Conservation (phyloP, 768 basidiomycete species). For the Pleurotus tuoliensis region DNA sequence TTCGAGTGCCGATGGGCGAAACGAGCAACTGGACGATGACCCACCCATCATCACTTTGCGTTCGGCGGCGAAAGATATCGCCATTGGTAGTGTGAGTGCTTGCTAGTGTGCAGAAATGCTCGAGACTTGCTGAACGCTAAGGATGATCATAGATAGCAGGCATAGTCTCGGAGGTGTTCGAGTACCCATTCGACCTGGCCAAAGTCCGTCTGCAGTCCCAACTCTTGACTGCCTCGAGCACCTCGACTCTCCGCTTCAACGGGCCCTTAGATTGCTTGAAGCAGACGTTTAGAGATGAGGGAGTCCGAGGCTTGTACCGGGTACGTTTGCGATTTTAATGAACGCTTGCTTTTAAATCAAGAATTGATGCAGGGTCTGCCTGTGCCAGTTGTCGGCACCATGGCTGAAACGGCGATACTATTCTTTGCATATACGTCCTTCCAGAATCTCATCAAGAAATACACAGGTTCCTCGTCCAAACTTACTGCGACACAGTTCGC, state of each 20-base stretch:
- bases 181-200: slow-evolving; percentile 93
- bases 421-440: slow-evolving; percentile 84
- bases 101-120: neutral
- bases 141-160: slow-evolving; percentile 65
- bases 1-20: slow-evolving; percentile 15
- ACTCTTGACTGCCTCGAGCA: slow-evolving; percentile 61
- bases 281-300: slow-evolving; percentile 80
- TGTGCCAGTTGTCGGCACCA: slow-evolving; percentile 87
- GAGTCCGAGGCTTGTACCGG: slow-evolving; percentile 80
- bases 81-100: slow-evolving; percentile 53
- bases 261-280: slow-evolving; percentile 87
- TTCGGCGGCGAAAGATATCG: slow-evolving; percentile 42
- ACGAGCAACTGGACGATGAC: slow-evolving; percentile 11
- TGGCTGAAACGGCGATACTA: slow-evolving; percentile 86
- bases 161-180: slow-evolving; percentile 77
- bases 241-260: slow-evolving; percentile 51
- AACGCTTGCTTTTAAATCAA: too few species aligned
- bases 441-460: slow-evolving; percentile 53
- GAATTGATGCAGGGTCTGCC: slow-evolving; percentile 66
- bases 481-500: slow-evolving; percentile 68
- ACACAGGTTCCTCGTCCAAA: slow-evolving; percentile 25
- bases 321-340: slow-evolving; percentile 38
- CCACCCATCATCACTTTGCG: slow-evolving; percentile 16
- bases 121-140: neutral
- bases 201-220: slow-evolving; percentile 95